phyloP scores from a whole-genome alignment of 2,329 filamentous ascomycete genomes.

The Exophiala mesophila region DNA sequence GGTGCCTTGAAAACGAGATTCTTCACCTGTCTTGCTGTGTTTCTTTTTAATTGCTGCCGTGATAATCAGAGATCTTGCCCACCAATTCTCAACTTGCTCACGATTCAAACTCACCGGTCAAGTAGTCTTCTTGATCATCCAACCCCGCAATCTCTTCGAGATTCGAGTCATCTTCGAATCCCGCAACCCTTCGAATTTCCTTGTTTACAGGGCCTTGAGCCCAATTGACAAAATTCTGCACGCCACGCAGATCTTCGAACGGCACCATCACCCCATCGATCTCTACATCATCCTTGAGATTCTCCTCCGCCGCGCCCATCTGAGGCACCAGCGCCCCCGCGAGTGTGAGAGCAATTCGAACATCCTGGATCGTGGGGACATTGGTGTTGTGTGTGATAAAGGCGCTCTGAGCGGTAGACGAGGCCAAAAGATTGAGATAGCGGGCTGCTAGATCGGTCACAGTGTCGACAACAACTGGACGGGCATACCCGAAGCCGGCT shows the following conservation, averaged over 20 bases:
- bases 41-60: slow-evolving; percentile 75
- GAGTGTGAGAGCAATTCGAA: slow-evolving; percentile 80
- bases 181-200: slow-evolving; percentile 77
- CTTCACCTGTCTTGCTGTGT: slow-evolving; percentile 82
- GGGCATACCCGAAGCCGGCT: slow-evolving; percentile 79
- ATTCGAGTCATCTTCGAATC: slow-evolving; percentile 54
- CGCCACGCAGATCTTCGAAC: slow-evolving; percentile 67
- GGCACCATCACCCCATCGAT: slow-evolving; percentile 25
- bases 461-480: slow-evolving; percentile 76
- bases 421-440: slow-evolving; percentile 71
- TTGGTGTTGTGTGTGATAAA: slow-evolving; percentile 63
- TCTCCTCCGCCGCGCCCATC: slow-evolving; percentile 62
- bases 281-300: slow-evolving; percentile 52
- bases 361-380: slow-evolving; percentile 65
- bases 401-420: slow-evolving; percentile 66
- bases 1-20: slow-evolving; percentile 79
- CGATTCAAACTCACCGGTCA: slow-evolving; percentile 51
- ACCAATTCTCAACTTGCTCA: slow-evolving; percentile 9
- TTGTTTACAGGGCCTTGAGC: slow-evolving; percentile 66
- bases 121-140: slow-evolving; percentile 61
- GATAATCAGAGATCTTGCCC: no score
- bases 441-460: slow-evolving; percentile 80
- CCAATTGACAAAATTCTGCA: slow-evolving; percentile 76
- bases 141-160: slow-evolving; percentile 45
- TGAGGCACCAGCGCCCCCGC: slow-evolving; percentile 69